Conservation (phyloP, 176 grass and related monocot genomes). For the Ensete glaucum region DNA sequence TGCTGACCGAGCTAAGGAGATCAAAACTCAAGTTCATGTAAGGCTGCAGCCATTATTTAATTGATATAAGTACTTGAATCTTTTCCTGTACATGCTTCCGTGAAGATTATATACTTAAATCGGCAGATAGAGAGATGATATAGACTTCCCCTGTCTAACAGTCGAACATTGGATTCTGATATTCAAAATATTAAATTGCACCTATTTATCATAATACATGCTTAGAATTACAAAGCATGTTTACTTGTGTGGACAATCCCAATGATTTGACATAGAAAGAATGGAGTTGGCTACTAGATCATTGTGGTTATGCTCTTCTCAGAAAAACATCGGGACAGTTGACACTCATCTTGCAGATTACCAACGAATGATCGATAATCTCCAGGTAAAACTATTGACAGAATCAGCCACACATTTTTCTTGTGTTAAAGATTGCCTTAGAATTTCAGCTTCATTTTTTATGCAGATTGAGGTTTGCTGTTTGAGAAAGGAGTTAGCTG, state of each 20-base stretch:
- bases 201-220: too few relatives aligned
- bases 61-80: background rate
- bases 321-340: slow-evolving; percentile 92
- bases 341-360: slow-evolving; percentile 98
- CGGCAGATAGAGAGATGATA: background rate
- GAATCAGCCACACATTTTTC: background rate
- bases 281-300: background rate
- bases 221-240: too few relatives aligned
- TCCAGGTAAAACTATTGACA: slow-evolving; percentile 53
- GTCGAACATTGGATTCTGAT: background rate
- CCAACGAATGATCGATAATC: slow-evolving; percentile 80
- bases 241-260: background rate
- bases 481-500: slow-evolving; percentile 80
- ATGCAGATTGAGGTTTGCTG: slow-evolving; percentile 75
- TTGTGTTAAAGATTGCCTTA: slow-evolving; percentile 7
- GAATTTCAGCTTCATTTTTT: slow-evolving; percentile 19
- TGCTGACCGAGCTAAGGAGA: slow-evolving; percentile 97
- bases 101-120: background rate
- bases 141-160: too few relatives aligned
- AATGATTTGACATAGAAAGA: background rate
- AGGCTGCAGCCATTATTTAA: slow-evolving; percentile 19
- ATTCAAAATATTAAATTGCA: background rate
- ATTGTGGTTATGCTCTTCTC: slow-evolving; percentile 9
- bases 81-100: background rate
- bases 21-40: slow-evolving; percentile 99